These are phyloP conservation scores for Tausonia pullulans DNA, from an alignment of 1,284 basidiomycete genomes.

Conservation along the genomic window DNA sequence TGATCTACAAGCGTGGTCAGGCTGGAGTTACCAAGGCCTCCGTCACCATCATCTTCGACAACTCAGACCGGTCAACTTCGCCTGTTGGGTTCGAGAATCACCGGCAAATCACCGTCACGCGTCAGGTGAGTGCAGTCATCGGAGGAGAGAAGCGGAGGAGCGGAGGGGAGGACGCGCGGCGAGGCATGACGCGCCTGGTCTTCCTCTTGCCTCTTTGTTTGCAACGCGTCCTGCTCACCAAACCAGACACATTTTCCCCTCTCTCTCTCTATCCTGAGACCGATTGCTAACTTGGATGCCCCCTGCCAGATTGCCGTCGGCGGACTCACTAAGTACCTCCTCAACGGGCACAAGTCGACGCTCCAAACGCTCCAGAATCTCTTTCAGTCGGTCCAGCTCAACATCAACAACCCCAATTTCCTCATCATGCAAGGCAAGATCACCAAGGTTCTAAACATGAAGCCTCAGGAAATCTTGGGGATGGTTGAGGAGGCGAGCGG, in stretches of 20 bases:
- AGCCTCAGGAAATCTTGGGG: slow-evolving; percentile 90
- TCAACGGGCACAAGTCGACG: slow-evolving; percentile 91
- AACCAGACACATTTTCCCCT: background rate
- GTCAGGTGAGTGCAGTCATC: slow-evolving; percentile 53
- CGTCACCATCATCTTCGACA: slow-evolving; percentile 98
- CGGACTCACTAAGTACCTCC: slow-evolving; percentile 88
- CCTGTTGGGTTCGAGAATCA: slow-evolving; percentile 75
- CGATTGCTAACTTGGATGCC: background rate
- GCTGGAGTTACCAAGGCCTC: slow-evolving; percentile 95
- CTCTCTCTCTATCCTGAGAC: background rate
- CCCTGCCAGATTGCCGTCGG: slow-evolving; percentile 71
- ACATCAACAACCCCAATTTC: slow-evolving; percentile 99
- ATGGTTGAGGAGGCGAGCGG: slow-evolving; percentile 99
- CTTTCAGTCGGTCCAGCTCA: slow-evolving; percentile 95
- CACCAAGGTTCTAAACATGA: slow-evolving; percentile 97
- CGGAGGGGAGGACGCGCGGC: too few species aligned
- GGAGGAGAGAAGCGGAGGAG: too few species aligned
- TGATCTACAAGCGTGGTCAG: slow-evolving; percentile 96
- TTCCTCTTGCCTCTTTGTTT: slow-evolving; percentile 9
- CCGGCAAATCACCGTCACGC: slow-evolving; percentile 88
- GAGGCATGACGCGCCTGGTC: too few species aligned
- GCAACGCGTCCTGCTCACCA: background rate
- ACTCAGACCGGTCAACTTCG: slow-evolving; percentile 78
- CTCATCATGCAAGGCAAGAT: slow-evolving; percentile 98
- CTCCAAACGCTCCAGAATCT: slow-evolving; percentile 82